Evolutionary conservation across 768 basidiomycete species (phyloP).

Genomic region (Mycena pura): DNA sequence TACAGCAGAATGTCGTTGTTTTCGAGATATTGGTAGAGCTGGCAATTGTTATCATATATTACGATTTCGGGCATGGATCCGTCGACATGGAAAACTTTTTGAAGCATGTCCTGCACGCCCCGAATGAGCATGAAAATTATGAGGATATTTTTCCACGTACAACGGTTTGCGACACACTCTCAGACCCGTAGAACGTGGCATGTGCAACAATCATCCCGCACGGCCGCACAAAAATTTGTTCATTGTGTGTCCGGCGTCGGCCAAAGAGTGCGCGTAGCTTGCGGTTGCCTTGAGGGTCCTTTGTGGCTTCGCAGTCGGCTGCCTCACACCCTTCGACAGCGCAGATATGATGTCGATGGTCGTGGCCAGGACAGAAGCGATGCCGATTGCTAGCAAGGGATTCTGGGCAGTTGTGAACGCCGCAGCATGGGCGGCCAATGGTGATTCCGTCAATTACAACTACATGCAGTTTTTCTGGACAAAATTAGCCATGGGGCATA

Average conservation of each 20-base stretch:
- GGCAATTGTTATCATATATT: slow-evolving; percentile 32
- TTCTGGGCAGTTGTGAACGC: background rate
- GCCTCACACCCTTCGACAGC: slow-evolving; percentile 14
- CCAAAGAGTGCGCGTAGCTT: no score
- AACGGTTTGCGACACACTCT: background rate
- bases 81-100: background rate
- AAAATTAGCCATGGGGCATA: background rate
- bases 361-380: slow-evolving; percentile 7
- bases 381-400: slow-evolving; percentile 17
- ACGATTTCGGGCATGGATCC: slow-evolving; percentile 24
- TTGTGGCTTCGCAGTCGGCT: no score
- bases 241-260: no score
- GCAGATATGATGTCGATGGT: slow-evolving; percentile 16
- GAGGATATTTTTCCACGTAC: no score
- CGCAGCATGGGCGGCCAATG: background rate
- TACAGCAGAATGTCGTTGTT: background rate
- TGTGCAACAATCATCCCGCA: no score
- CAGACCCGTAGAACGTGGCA: no score
- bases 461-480: slow-evolving; percentile 25
- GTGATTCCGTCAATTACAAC: background rate
- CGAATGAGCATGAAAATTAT: no score
- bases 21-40: slow-evolving; percentile 13
- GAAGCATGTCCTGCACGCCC: slow-evolving; percentile 4
- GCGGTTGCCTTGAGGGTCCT: no score
- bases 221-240: no score